Base-by-base conservation (phyloP, 1,284 basidiomycete species). In the Athelia psychrophila region DNA sequence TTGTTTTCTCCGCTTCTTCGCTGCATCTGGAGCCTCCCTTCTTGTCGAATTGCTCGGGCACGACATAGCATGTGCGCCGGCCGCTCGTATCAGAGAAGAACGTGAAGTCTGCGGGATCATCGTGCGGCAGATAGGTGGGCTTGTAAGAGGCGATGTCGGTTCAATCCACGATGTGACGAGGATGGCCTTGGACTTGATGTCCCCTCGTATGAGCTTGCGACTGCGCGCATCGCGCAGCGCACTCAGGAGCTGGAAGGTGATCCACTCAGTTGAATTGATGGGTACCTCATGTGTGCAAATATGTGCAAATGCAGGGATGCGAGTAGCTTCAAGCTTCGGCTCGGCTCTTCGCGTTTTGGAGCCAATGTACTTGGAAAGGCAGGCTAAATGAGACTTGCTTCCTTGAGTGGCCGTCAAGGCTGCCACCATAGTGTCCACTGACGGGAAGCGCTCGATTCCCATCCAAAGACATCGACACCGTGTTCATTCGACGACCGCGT, bases 131-230 rank as follows among this genome's bases (percentile, higher is more conserved):
- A 64, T 85, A 94, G 1, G 94, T 95, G 0, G 95, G 97, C 68
- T 99, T 99, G 81, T 94, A 96, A 0, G 94, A 91, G 0, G 96
- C 93, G 67, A 99, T 98, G 73, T 99, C 97, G 47, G 95, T 94
- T 42, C 99, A 77, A 64, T 94, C 78, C 94, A 97, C 0, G 95
- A 94, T 0, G 95, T 96, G 53, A 99, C 93, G 48, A 99, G 83
- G 54, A 99, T 86, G 67, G 99, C 99, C 70, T 98, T 94, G 13
- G 93, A 95, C 71, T 99, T 99, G 74, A 99, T 89, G 66, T 99
- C 96, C 15, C 97, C 97, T 69, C 99, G 97, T 1, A 95, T 83
- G 16, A 97, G 79, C 73, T 95, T 81, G 54, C 88, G 84, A 50
- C 85, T 86, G 20, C 92, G 83, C 1, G 93, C 84, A 58, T 94